Base-by-base conservation (phyloP, 2,329 filamentous ascomycete species). In the Aspergillus luchuensis region DNA sequence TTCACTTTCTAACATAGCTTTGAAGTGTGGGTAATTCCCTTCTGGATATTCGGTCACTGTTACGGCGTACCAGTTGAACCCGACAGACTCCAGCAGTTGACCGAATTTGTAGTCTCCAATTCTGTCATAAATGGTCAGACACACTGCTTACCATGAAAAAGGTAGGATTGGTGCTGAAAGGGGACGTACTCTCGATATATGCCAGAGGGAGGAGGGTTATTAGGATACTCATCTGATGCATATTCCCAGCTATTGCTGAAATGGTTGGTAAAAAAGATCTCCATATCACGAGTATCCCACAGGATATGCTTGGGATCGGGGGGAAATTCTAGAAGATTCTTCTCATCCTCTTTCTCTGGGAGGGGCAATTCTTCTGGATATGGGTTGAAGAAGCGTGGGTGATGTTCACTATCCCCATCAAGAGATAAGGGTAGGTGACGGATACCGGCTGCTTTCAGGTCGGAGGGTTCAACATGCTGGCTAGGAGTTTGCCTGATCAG, bases 91-190 rank as follows among this genome's bases (percentile, higher is more conserved):
- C 19, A 53, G 38, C 15, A 58, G 39, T 36, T 53, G 48, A 2
- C 56, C 56, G 13, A 58, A 53, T n/a, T 53, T 53, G 25, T 58
- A 58, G 13, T 58, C 56, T 5, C 56, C 56, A 17, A 53, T 52
- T n/a, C 56, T 58, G 36, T 47, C 5, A 41, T 11, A 1, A 2
- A 17, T 2, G 10, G 47, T 58, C 8, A 52, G 36, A 15, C 30
- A 33, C 3, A 33, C 4, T 33, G 30, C 30, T 33, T 33, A 11
- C 30, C 10, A 33, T 11, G 30, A 25, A 17, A 8, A 0, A 19
- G 11, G 10, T 25, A 53, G 4, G 30, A 5, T 33, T 11, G 30
- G 30, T 13, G 30, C 30, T 33, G 30, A 4, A 39, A 33, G 23
- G 23, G 3, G 10, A 53, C 56, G n/a, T 47, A 58, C 56, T 58